These are phyloP conservation scores for Saposhnikovia divaricata DNA, from an alignment of 129 eudicot genomes.

Conservation along the genomic window DNA sequence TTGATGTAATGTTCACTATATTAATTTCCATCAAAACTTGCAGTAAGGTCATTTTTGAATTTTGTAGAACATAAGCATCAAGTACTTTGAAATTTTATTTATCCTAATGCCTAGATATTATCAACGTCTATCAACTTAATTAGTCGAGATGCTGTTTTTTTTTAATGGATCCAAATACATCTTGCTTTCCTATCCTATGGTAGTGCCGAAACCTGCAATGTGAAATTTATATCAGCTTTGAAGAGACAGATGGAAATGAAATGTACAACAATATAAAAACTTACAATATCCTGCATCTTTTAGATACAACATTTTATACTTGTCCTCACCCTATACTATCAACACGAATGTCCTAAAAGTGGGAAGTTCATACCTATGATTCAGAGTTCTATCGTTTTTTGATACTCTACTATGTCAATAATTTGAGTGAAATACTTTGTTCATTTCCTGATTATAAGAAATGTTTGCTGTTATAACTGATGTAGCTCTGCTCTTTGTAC, in stretches of 20 bases:
- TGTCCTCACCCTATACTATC: neutral
- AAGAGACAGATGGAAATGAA: neutral
- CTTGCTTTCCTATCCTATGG: neutral
- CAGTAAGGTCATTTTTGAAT: slow-evolving; percentile 3
- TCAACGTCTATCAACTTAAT: neutral
- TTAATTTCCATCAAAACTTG: neutral
- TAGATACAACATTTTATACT: neutral
- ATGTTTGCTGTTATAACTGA: neutral
- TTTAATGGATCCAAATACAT: neutral
- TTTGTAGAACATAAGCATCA: neutral
- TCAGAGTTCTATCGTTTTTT: neutral
- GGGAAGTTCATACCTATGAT: neutral
- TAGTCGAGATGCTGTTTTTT: neutral
- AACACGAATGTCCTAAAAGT: neutral
- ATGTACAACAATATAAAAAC: neutral
- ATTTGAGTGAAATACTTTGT: neutral
- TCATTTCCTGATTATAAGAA: neutral
- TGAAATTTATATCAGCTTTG: neutral
- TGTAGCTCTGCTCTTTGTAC: neutral
- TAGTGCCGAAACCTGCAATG: too few relatives aligned
- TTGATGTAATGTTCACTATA: neutral
- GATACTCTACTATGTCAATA: neutral
- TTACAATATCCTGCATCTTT: neutral
- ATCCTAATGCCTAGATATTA: neutral
- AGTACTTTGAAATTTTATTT: neutral